These are phyloP conservation scores for Citrus maxima DNA, from an alignment of 345 rosid species.

Conservation along the genomic window DNA sequence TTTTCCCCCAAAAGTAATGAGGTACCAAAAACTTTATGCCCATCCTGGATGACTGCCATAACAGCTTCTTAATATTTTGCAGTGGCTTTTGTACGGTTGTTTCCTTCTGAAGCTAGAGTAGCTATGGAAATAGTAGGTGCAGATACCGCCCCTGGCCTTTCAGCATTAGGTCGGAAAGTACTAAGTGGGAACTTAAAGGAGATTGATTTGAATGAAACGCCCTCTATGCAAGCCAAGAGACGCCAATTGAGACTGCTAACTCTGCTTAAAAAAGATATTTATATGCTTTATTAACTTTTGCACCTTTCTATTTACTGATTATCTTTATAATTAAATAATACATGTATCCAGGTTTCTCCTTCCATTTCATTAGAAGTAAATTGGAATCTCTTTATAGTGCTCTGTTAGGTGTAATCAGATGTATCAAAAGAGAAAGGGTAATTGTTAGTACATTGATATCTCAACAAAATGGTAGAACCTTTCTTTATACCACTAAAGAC, in stretches of 20 bases:
- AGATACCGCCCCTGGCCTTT: conserved; percentile 15
- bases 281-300: not conserved
- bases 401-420: too few species aligned
- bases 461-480: too few species aligned
- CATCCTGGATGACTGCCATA: not conserved
- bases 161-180: conserved; percentile 12
- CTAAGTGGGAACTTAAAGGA: conserved; percentile 15
- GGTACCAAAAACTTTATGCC: not conserved
- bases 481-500: too few species aligned
- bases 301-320: not conserved
- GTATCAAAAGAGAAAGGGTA: too few species aligned
- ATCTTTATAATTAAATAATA: too few species aligned
- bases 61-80: conserved; percentile 8
- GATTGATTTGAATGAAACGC: conserved; percentile 33
- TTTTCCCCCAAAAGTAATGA: not conserved
- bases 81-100: conserved; percentile 40
- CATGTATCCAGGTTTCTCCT: too few species aligned
- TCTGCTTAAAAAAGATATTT: conserved; percentile 35
- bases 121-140: conserved; percentile 45
- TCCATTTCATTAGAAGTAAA: too few species aligned
- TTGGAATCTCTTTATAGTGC: too few species aligned
- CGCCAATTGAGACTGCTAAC: conserved; percentile 30
- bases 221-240: conserved; percentile 10
- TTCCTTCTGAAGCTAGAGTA: conserved; percentile 42
- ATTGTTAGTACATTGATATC: too few species aligned